phyloP scores from a whole-genome alignment of 257 asterid genomes.

The Leonotis leonurus region DNA sequence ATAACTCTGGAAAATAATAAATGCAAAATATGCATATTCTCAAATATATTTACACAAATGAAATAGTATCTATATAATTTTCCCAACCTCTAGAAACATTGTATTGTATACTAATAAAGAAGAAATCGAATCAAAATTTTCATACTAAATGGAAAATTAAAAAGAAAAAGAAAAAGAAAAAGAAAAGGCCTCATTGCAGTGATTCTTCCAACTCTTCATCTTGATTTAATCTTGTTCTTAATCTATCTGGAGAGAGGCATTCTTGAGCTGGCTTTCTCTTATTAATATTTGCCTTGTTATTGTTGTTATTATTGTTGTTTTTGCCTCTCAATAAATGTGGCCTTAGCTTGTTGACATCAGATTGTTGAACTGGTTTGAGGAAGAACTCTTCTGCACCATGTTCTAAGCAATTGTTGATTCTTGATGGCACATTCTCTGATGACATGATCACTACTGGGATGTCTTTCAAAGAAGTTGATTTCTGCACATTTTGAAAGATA shows the following conservation, averaged over 20 bases:
- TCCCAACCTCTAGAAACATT: background rate
- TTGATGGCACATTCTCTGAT: constrained; percentile 57
- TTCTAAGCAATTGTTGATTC: constrained; percentile 52
- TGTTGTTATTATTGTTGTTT: too few species aligned
- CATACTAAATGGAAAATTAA: background rate
- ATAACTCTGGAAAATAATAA: too few species aligned
- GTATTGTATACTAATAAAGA: background rate
- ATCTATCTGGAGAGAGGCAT: constrained; percentile 36
- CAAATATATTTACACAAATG: too few species aligned
- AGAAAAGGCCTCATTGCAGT: constrained; percentile 1
- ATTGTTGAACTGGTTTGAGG: constrained; percentile 50
- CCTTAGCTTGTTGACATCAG: constrained; percentile 49
- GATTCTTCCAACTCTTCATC: constrained; percentile 4
- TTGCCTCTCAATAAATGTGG: constrained; percentile 35
- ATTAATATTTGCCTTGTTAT: constrained; percentile 15
- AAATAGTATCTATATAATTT: background rate
- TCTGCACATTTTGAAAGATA: constrained; percentile 27
- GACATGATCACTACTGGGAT: constrained; percentile 75
- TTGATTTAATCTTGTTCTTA: constrained; percentile 33
- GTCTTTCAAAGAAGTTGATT: constrained; percentile 38
- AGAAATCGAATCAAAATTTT: background rate
- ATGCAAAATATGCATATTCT: too few species aligned
- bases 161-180: background rate
- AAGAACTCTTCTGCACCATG: constrained; percentile 64
- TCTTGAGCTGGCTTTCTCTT: constrained; percentile 34